These are phyloP conservation scores for Abrus precatorius DNA, from an alignment of 306 rosid genomes.

Conservation along the genomic window DNA sequence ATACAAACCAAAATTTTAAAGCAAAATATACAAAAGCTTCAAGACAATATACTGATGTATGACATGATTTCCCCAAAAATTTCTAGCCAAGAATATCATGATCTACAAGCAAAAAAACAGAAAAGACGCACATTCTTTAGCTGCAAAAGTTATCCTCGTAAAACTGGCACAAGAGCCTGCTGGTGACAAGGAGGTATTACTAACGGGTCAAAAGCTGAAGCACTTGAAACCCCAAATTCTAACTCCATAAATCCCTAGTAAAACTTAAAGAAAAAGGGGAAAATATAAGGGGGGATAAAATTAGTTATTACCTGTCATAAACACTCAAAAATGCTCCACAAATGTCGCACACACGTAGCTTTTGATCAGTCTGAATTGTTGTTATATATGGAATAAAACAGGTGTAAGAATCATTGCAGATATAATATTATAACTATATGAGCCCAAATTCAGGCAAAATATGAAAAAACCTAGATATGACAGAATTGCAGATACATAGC, in stretches of 20 bases:
- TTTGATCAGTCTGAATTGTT: conserved; percentile 92
- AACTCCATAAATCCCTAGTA: conserved; percentile 67
- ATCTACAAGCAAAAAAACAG: conserved; percentile 87
- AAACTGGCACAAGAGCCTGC: conserved; percentile 99
- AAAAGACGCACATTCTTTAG: conserved; percentile 99
- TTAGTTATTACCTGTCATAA: conserved; percentile 86
- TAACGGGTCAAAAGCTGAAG: conserved; percentile 98
- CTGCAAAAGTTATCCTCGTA: conserved; percentile 99
- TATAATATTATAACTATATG: background rate
- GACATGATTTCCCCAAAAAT: conserved; percentile 60
- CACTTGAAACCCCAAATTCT: conserved; percentile 89
- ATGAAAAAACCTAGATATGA: background rate
- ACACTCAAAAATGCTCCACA: conserved; percentile 99
- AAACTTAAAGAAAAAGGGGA: conserved; percentile 45
- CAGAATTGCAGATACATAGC: background rate
- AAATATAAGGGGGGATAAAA: conserved; percentile 31
- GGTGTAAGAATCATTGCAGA: conserved; percentile 34
- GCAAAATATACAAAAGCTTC: conserved; percentile 41
- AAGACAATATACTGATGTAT: conserved; percentile 44
- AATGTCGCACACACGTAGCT: conserved; percentile 98
- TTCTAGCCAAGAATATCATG: conserved; percentile 79
- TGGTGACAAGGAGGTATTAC: conserved; percentile 99
- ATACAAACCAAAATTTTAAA: conserved; percentile 53
- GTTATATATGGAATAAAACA: conserved; percentile 43
- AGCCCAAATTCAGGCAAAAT: background rate